Evolutionary conservation across 805 yeast species (phyloP), one percentile per base, ranked within the genome.

Genomic region (Scheffersomyces coipomensis): DNA sequence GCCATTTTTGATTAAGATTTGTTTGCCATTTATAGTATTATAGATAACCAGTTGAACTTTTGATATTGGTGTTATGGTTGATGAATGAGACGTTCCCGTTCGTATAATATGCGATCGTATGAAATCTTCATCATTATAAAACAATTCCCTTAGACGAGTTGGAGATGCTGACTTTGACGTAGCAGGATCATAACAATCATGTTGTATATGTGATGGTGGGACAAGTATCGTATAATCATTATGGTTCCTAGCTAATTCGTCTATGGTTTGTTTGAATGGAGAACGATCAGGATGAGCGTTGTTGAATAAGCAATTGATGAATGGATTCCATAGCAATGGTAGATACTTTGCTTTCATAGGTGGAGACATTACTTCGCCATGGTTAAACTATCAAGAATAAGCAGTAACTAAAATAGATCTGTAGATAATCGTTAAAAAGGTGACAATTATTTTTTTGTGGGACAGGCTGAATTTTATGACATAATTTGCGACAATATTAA

Each of bases 281-380:
- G 79, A 40, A 63, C 66, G 62, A 19, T 43, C 42, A 25, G 56
- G 51, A 33, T 56, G 55, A 0, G 85, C 83, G 48, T 83, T 79
- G 61, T 83, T 81, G 66, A 85, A 83, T 5, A 85, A 58, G 27
- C 80, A 71, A 56, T 84, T 80, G 23, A 85, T 62, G 25, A 82
- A 63, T 7, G 90, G 88, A 49, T 85, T 83, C 40, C 74, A 60
- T 39, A 82, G 62, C 32, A 70, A 54, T 2, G 87, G 86, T 25
- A 77, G 65, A 48, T 76, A 34, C 13, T 27, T 27, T 5, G 15
- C 17, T 15, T 27, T 27, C 4, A 13, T 7, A 4, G 7, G 18
- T 19, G 36, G 18, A 8, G 12, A n/a, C 40, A 37, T 37, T 8
- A 5, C 34, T n/a, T 27, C 5, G 18, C 30, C 17, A 24, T 24